These are phyloP conservation scores for Pseudogymnoascus sp. DNA, from an alignment of 2,329 filamentous ascomycete species.

Conservation along the genomic window DNA sequence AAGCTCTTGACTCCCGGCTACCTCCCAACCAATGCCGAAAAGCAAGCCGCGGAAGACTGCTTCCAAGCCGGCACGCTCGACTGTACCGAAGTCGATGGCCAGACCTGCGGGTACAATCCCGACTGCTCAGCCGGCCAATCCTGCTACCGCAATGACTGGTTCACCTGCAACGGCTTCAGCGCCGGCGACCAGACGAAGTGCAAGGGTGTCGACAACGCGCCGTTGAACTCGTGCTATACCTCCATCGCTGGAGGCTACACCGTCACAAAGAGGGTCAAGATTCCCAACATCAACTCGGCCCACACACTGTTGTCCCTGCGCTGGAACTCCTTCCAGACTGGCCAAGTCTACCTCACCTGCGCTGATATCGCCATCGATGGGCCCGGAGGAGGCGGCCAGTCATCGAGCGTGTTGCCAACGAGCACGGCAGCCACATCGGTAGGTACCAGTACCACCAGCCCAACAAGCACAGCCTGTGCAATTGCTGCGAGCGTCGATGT, in stretches of 20 bases:
- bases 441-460: conserved; percentile 17
- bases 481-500: conserved; percentile 42
- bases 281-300: conserved; percentile 31
- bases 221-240: conserved; percentile 39
- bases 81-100: conserved; percentile 42
- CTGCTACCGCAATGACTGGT: conserved; percentile 45
- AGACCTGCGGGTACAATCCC: conserved; percentile 39
- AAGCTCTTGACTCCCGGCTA: conserved; percentile 40
- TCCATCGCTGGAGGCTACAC: conserved; percentile 45
- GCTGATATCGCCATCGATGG: conserved; percentile 40
- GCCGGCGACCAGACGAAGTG: conserved; percentile 12
- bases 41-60: conserved; percentile 44
- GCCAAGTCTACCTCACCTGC: conserved; percentile 44
- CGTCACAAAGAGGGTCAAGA: conserved; percentile 37
- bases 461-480: conserved; percentile 29
- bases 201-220: conserved; percentile 28
- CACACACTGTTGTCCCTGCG: conserved; percentile 44
- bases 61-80: conserved; percentile 39
- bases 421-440: background rate
- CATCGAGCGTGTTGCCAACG: background rate
- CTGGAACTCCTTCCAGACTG: conserved; percentile 48
- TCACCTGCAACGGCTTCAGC: conserved; percentile 41
- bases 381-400: background rate
- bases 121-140: conserved; percentile 37
- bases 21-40: conserved; percentile 41